Percentiles rank a stretch among this genome's conserved stretches.
phyloP scores from a whole-genome alignment of 352 stramenopile genomes.

The Pythium plurisporium region DNA sequence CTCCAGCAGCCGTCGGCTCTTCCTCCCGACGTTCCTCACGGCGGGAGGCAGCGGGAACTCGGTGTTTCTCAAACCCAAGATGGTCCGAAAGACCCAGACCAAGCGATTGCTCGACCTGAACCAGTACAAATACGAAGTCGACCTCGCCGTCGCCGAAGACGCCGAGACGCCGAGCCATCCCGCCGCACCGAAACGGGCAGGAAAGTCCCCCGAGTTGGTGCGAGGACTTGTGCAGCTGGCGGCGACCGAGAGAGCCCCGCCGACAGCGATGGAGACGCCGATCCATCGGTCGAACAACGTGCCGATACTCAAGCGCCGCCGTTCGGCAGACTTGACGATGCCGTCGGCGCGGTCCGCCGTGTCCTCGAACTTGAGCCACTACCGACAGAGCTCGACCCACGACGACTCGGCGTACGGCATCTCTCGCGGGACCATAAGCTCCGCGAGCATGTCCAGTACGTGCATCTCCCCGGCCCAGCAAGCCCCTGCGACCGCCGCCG shows the following conservation, averaged over 20 bases:
- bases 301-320: too few relatives aligned
- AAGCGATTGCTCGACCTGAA: conserved; percentile 11
- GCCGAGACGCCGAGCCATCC: neutral
- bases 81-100: neutral
- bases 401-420: conserved; percentile 4
- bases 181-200: too few relatives aligned
- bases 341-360: conserved; percentile 5
- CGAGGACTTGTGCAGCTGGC: too few relatives aligned
- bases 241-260: neutral
- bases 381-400: neutral
- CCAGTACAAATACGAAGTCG: conserved; percentile 12
- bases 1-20: too few relatives aligned
- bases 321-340: too few relatives aligned
- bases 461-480: conserved; percentile 1
- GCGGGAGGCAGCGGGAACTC: too few relatives aligned
- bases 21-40: too few relatives aligned
- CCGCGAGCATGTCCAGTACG: neutral
- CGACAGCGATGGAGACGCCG: neutral
- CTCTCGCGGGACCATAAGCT: neutral
- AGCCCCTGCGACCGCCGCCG: too few relatives aligned
- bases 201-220: too few relatives aligned
- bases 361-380: conserved; percentile 2
- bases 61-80: conserved; percentile 15
- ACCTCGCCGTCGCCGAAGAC: neutral
- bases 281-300: neutral